These are phyloP conservation scores for Sisymbrium altissimum DNA, from an alignment of 345 rosid genomes.

Conservation along the genomic window DNA sequence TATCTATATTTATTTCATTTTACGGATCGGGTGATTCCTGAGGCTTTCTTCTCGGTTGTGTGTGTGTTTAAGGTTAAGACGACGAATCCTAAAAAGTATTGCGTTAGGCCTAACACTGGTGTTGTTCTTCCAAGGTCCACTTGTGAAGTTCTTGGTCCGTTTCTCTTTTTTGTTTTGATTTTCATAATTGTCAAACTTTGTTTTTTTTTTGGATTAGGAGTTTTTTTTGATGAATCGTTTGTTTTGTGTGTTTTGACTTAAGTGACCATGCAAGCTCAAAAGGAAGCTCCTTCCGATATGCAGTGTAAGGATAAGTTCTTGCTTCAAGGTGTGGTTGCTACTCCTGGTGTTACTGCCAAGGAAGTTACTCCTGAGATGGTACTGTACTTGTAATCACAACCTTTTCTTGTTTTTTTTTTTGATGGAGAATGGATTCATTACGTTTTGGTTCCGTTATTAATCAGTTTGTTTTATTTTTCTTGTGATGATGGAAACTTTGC, in stretches of 20 bases:
- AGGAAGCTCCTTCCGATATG: conserved; percentile 76
- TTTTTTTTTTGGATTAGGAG: too few relatives aligned
- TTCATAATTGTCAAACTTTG: background rate
- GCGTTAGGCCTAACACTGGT: conserved; percentile 85
- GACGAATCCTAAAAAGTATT: conserved; percentile 81
- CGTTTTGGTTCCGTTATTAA: background rate
- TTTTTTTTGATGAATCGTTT: too few relatives aligned
- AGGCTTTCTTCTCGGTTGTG: conserved; percentile 5
- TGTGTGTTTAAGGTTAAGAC: conserved; percentile 67
- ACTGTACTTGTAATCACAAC: conserved; percentile 16
- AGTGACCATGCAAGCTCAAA: conserved; percentile 94
- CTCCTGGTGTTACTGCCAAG: conserved; percentile 52
- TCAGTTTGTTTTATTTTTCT: background rate
- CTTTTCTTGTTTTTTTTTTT: background rate
- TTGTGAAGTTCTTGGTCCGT: conserved; percentile 62
- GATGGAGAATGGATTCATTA: background rate
- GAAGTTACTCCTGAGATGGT: conserved; percentile 72
- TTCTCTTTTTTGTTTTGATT: background rate
- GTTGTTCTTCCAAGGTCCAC: conserved; percentile 62
- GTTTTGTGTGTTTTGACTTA: too few relatives aligned
- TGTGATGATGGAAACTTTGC: conserved; percentile 26
- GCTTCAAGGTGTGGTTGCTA: conserved; percentile 61
- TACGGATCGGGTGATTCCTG: conserved; percentile 1
- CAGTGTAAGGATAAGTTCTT: conserved; percentile 90
- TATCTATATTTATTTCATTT: background rate